Conservation (phyloP, 371 early-diverging fungal genomes). For the Circinella umbellata region DNA sequence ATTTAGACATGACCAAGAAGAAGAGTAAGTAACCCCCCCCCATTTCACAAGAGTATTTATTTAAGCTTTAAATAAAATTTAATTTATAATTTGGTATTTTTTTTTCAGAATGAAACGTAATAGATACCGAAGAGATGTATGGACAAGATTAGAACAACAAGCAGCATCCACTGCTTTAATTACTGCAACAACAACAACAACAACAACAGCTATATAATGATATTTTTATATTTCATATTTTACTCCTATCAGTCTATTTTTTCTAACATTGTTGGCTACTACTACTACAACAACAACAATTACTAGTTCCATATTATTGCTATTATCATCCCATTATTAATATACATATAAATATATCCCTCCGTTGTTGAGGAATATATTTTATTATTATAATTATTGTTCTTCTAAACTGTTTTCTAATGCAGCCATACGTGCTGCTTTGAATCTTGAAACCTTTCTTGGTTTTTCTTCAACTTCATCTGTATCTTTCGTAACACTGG, state of each 20-base stretch:
- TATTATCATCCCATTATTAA: too few relatives aligned
- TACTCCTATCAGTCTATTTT: too few relatives aligned
- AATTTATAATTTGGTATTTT: not conserved
- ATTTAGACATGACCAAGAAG: conserved; percentile 42
- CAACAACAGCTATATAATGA: not conserved
- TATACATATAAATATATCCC: too few relatives aligned
- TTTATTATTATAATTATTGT: not conserved
- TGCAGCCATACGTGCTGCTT: conserved; percentile 46
- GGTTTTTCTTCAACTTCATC: conserved; percentile 31
- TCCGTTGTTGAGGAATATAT: not conserved
- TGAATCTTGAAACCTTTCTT: conserved; percentile 51
- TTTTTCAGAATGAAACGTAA: not conserved
- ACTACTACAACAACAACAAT: not conserved
- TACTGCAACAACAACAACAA: not conserved
- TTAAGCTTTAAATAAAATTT: not conserved
- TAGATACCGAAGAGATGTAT: conserved; percentile 4
- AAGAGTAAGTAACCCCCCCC: conserved; percentile 6
- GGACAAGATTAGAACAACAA: conserved; percentile 8
- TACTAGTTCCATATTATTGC: too few relatives aligned
- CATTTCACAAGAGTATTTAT: not conserved
- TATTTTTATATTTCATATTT: too few relatives aligned
- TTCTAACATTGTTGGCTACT: not conserved
- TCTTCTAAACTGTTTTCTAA: not conserved
- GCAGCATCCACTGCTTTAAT: not conserved
- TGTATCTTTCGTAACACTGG: conserved; percentile 11